Conservation (phyloP, 106 monocot species). For the Dioscorea dumetorum region DNA sequence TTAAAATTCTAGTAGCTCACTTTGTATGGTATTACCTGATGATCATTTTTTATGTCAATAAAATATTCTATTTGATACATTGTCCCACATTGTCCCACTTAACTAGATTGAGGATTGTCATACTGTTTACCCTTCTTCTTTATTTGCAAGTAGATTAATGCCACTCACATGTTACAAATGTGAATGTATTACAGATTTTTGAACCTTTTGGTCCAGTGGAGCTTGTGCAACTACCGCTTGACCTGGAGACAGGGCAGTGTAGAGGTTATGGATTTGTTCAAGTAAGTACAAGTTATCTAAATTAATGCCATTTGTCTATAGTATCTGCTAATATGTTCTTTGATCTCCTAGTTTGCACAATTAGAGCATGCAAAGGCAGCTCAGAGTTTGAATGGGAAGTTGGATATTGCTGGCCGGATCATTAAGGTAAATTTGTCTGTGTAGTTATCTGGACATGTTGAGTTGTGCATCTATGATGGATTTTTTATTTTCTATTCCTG, state of each 20-base stretch:
- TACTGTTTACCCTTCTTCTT: no score
- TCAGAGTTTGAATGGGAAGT: conserved; percentile 72
- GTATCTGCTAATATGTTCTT: conserved; percentile 2
- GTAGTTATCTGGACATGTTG: no score
- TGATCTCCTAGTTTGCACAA: conserved; percentile 43
- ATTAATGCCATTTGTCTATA: not conserved
- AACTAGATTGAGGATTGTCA: no score
- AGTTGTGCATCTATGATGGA: no score
- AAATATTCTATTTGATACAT: no score
- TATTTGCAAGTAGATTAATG: no score
- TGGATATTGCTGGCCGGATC: conserved; percentile 72
- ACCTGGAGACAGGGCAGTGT: conserved; percentile 68
- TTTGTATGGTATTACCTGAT: no score
- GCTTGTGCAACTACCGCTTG: conserved; percentile 80
- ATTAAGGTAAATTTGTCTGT: conserved; percentile 36
- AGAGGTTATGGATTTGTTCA: conserved; percentile 89
- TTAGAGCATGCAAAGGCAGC: conserved; percentile 74
- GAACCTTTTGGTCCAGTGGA: conserved; percentile 87
- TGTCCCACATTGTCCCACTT: no score
- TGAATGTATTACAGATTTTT: conserved; percentile 40
- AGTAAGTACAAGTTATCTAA: conserved; percentile 21
- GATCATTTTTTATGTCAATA: no score
- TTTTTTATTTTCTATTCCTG: no score
- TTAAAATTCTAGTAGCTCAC: no score
- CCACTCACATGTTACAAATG: no score